Conservation (phyloP, 306 rosid genomes). For the Prunus davidiana region DNA sequence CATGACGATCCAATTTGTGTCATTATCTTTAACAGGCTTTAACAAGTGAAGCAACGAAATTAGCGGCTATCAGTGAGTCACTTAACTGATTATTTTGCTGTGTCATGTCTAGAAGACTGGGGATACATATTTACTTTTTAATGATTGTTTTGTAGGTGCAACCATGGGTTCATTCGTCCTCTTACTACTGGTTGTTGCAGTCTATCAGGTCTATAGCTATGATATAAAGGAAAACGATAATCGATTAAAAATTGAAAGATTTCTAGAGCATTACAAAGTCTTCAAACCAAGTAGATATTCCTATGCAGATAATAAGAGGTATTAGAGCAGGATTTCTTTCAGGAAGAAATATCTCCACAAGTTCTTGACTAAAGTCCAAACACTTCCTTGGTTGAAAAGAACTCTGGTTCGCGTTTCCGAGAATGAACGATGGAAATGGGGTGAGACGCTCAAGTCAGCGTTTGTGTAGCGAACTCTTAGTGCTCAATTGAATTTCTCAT, state of each 20-base stretch:
- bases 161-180: background rate
- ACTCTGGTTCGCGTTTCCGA: too few relatives aligned
- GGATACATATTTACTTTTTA: background rate
- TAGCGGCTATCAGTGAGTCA: slow-evolving; percentile 19
- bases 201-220: background rate
- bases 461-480: too few relatives aligned
- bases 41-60: background rate
- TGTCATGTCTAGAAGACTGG: background rate
- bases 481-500: too few relatives aligned
- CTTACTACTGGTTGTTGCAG: too few relatives aligned
- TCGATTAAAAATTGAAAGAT: slow-evolving; percentile 20
- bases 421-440: too few relatives aligned
- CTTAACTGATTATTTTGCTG: too few relatives aligned
- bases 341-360: too few relatives aligned
- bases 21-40: slow-evolving; percentile 10
- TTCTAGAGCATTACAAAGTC: slow-evolving; percentile 28
- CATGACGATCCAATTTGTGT: background rate
- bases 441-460: too few relatives aligned
- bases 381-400: too few relatives aligned
- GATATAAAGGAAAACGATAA: slow-evolving; percentile 1
- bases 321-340: too few relatives aligned
- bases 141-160: background rate
- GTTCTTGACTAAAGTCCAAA: too few relatives aligned
- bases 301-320: background rate
- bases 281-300: slow-evolving; percentile 31